A percentile compares a stretch with the other conserved stretches of the same genome.
These are phyloP conservation scores for Salinomyces thailandicus DNA, from an alignment of 2,329 filamentous ascomycete species.

Conservation along the genomic window DNA sequence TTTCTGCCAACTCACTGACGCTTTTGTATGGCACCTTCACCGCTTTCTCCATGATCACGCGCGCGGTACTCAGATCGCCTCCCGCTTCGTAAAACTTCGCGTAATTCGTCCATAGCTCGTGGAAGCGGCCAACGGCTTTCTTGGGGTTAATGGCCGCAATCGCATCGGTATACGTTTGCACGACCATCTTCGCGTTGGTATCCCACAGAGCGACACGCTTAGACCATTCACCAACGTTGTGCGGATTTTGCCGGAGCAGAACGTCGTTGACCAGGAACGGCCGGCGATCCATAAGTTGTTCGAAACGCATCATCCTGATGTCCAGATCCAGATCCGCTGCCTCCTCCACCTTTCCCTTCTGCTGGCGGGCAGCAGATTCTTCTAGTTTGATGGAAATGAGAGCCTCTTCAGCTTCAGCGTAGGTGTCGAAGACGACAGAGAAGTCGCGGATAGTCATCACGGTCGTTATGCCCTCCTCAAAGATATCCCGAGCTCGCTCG, in stretches of 20 bases:
- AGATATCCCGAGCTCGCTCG: constrained; percentile 82
- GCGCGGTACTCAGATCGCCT: constrained; percentile 71
- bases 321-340: constrained; percentile 89
- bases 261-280: constrained; percentile 97
- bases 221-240: constrained; percentile 94
- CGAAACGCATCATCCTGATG: constrained; percentile 94
- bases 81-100: constrained; percentile 93
- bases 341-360: constrained; percentile 66
- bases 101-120: constrained; percentile 92
- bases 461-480: constrained; percentile 91
- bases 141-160: constrained; percentile 90
- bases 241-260: constrained; percentile 84
- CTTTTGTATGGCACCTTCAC: constrained; percentile 97
- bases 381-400: constrained; percentile 90
- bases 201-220: constrained; percentile 95
- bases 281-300: constrained; percentile 92
- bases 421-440: constrained; percentile 90
- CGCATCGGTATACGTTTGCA: constrained; percentile 88
- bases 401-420: constrained; percentile 93
- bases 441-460: constrained; percentile 99
- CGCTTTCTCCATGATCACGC: constrained; percentile 93
- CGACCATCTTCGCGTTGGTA: constrained; percentile 80
- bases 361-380: constrained; percentile 65
- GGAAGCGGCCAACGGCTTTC: constrained; percentile 85
- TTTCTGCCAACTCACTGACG: constrained; percentile 90